Conservation (phyloP, 306 rosid species). For the Malus orientalis region DNA sequence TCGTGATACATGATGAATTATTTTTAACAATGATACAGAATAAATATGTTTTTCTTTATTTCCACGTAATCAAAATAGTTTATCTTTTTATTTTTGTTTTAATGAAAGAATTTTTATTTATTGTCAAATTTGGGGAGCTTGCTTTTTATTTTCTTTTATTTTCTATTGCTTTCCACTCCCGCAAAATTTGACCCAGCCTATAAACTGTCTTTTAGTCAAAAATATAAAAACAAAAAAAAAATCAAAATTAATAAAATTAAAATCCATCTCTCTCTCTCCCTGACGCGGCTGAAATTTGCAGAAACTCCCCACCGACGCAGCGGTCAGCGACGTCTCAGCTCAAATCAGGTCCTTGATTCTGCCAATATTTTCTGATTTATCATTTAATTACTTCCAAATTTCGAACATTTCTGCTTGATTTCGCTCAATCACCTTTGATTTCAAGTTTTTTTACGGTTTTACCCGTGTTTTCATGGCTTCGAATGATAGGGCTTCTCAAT, state of each 20-base stretch:
- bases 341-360: constrained; percentile 57
- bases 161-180: not conserved
- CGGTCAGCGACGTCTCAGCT: constrained; percentile 38
- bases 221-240: not conserved
- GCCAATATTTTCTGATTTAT: not conserved
- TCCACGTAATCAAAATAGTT: too few relatives aligned
- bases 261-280: not conserved
- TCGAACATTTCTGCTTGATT: not conserved
- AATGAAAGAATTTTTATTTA: not conserved
- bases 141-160: not conserved
- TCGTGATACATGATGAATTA: too few relatives aligned
- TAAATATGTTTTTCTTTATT: too few relatives aligned
- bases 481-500: not conserved
- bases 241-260: not conserved
- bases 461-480: not conserved
- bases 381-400: not conserved
- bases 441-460: not conserved
- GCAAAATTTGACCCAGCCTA: constrained; percentile 17
- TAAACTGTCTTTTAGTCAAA: not conserved
- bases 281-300: constrained; percentile 35
- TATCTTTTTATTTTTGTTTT: not conserved
- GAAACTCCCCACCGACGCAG: constrained; percentile 40
- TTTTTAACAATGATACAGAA: too few relatives aligned
- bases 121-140: not conserved
- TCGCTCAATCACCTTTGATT: not conserved